A percentile compares a stretch with the other conserved stretches of the same genome.
These are phyloP conservation scores for Adenanthera pavonina DNA, from an alignment of 306 rosid genomes.

Conservation along the genomic window DNA sequence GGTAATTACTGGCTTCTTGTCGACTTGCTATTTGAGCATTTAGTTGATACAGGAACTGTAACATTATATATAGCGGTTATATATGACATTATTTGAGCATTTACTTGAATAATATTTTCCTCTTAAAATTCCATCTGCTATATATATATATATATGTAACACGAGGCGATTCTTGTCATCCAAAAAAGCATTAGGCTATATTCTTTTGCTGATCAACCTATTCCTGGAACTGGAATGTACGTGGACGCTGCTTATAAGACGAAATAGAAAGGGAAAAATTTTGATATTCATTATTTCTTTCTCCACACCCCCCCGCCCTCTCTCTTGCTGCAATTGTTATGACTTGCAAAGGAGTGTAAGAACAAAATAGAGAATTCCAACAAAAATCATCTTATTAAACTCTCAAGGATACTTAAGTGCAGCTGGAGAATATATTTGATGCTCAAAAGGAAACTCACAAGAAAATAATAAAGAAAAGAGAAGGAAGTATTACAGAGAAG, in stretches of 20 bases:
- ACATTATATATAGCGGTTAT: neutral
- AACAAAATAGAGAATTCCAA: no score
- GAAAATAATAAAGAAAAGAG: no score
- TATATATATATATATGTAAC: constrained; percentile 31
- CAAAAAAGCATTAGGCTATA: neutral
- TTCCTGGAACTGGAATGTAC: neutral
- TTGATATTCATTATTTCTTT: neutral
- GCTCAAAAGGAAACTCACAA: no score
- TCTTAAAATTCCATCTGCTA: neutral
- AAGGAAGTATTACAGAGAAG: no score
- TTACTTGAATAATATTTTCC: constrained; percentile 10
- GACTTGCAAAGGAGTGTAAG: no score
- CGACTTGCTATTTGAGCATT: constrained; percentile 4
- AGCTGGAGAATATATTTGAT: no score
- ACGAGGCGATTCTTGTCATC: constrained; percentile 3
- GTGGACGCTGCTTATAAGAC: neutral
- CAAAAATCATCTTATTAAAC: no score
- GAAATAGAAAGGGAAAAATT: neutral
- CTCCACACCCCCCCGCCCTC: no score
- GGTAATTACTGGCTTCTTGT: constrained; percentile 5
- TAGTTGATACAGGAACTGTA: constrained; percentile 8
- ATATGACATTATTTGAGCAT: neutral
- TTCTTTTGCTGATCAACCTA: constrained; percentile 4
- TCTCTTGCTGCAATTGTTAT: no score
- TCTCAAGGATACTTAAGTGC: no score